Base-by-base conservation (phyloP, 2,329 filamentous ascomycete genomes). In the Talaromyces pinophilus region DNA sequence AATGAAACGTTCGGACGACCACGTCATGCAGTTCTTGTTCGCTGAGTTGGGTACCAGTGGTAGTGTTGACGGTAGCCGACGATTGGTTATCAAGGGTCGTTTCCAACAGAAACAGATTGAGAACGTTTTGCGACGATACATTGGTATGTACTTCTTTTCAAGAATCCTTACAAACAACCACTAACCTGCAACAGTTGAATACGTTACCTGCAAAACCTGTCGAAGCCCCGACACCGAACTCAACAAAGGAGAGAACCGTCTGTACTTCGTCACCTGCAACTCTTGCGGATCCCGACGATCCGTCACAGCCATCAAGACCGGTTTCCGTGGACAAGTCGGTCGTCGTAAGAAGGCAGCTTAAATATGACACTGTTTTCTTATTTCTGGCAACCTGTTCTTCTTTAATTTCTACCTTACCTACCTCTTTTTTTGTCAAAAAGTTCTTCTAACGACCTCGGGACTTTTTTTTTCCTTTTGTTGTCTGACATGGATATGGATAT, bases 31-130 rank as follows among this genome's bases (percentile, higher is more conserved):
- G 74, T 98, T 97, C 84, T 83, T 99, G 80, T 97, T 99, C 82
- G 93, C 95, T 72, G 95, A 99, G 82, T 87, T 99, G 88, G 95
- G 95, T 85, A 99, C 95, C 71, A 96, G 88, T 77, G 95, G 95
- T 80, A 96, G 92, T 78, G 93, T 97, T 65, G 95, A 97, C 82
- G 95, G 94, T 73, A 92, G 87, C 82, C 89, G 93, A 81, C 90
- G 94, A 77, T 82, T 99, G 75, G 93, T 99, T 77, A 99, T 99
- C 87, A 97, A 97, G 87, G 95, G 95, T 85, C 92, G 95, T 77
- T 99, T 99, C 91, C 94, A 98, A 82, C 94, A 98, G 84, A 97
- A 97, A 84, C 94, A 98, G 85, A 93, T 98, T 77, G 95, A 99
- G 85, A 97, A 96, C 82, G 93, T 98, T 63, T 82, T 98, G 78